These are phyloP conservation scores for Luzula sylvatica DNA, from an alignment of 176 grass and related monocot species.

Conservation along the genomic window DNA sequence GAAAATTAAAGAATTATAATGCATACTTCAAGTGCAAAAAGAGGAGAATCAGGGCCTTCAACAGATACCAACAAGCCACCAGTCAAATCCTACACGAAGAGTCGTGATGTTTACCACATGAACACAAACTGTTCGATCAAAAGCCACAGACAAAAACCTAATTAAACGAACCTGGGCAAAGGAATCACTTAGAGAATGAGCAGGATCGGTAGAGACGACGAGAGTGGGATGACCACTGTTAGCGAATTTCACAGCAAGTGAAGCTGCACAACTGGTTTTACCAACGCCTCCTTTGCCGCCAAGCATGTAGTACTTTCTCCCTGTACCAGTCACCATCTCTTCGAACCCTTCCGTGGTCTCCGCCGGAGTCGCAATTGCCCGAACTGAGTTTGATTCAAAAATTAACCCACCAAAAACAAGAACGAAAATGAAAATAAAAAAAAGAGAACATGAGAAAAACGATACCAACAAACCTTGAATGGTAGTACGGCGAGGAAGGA, in stretches of 20 bases:
- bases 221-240: slow-evolving; percentile 82
- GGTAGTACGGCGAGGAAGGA: neutral
- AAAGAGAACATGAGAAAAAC: neutral
- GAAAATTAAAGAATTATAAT: slow-evolving; percentile 1
- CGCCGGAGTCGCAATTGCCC: slow-evolving; percentile 19
- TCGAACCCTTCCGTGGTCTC: slow-evolving; percentile 42
- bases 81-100: slow-evolving; percentile 61
- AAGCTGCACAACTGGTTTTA: slow-evolving; percentile 84
- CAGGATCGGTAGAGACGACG: slow-evolving; percentile 78
- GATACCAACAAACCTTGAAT: slow-evolving; percentile 4
- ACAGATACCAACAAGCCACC: slow-evolving; percentile 60
- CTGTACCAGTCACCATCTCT: slow-evolving; percentile 55
- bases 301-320: slow-evolving; percentile 73
- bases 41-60: slow-evolving; percentile 55
- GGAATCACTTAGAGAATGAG: slow-evolving; percentile 85
- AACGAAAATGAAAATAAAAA: neutral
- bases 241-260: slow-evolving; percentile 80
- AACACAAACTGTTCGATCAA: neutral
- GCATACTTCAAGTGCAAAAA: slow-evolving; percentile 86
- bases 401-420: neutral
- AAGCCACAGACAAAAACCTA: neutral
- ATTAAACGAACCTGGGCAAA: slow-evolving; percentile 43
- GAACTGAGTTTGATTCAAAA: slow-evolving; percentile 2
- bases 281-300: slow-evolving; percentile 84
- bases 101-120: neutral